Evolutionary conservation across 2,329 filamentous ascomycete species (phyloP).

Genomic region (Trichoderma sp.): DNA sequence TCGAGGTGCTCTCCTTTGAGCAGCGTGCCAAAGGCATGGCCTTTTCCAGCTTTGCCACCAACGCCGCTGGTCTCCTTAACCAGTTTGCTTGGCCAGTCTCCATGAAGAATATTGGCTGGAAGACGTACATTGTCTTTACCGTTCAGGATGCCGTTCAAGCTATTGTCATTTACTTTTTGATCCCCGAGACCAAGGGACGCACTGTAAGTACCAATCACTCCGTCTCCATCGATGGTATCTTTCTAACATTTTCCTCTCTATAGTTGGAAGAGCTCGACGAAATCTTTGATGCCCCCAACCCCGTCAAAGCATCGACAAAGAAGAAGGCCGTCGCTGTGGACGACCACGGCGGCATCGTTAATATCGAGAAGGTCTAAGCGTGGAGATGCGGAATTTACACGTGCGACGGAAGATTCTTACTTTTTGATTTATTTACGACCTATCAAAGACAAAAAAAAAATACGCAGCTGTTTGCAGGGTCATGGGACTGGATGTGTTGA

Average conservation of each 20-base stretch:
- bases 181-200: constrained; percentile 42
- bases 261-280: constrained; percentile 55
- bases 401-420: neutral
- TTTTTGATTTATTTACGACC: neutral
- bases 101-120: constrained; percentile 52
- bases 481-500: neutral
- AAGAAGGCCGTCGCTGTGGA: constrained; percentile 46
- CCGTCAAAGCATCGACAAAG: constrained; percentile 47
- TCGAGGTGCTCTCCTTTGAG: constrained; percentile 54
- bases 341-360: constrained; percentile 37
- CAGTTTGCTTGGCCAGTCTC: constrained; percentile 50
- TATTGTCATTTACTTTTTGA: constrained; percentile 32
- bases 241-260: neutral
- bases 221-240: neutral
- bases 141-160: constrained; percentile 43
- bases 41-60: constrained; percentile 46
- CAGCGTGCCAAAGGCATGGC: constrained; percentile 58
- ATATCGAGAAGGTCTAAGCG: constrained; percentile 32
- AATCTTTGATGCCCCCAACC: constrained; percentile 48
- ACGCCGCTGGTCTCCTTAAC: constrained; percentile 49
- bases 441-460: neutral
- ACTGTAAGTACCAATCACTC: constrained; percentile 37
- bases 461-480: neutral
- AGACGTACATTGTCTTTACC: constrained; percentile 54
- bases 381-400: neutral